phyloP scores from a whole-genome alignment of 2,329 filamentous ascomycete genomes.

The Delphinella strobiligena region DNA sequence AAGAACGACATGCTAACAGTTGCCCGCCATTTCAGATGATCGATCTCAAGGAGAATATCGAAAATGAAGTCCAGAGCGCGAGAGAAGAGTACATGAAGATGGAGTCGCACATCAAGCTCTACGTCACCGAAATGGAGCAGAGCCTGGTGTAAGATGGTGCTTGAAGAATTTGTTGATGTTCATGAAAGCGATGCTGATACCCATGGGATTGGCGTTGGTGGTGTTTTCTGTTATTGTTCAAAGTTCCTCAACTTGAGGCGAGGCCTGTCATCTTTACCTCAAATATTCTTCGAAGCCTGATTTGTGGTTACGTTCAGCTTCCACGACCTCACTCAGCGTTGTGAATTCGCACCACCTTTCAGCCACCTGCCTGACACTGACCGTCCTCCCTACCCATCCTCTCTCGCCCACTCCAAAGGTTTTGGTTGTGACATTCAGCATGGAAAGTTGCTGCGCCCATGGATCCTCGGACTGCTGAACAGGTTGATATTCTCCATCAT shows the following conservation, averaged over 20 bases:
- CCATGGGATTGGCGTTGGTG: too few species aligned
- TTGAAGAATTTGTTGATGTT: too few species aligned
- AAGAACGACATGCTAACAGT: slow-evolving; percentile 14
- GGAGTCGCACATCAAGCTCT: slow-evolving; percentile 92
- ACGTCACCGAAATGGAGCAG: slow-evolving; percentile 99
- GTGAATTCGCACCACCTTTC: slow-evolving; percentile 31
- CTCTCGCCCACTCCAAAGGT: slow-evolving; percentile 25
- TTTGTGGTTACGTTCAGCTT: not conserved
- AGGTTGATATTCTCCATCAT: too few species aligned
- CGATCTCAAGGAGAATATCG: slow-evolving; percentile 94
- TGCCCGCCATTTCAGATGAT: slow-evolving; percentile 61
- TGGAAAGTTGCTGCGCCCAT: slow-evolving; percentile 36
- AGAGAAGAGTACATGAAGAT: slow-evolving; percentile 95
- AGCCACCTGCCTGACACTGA: slow-evolving; percentile 29
- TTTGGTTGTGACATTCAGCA: slow-evolving; percentile 35
- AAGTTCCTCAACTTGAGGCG: too few species aligned
- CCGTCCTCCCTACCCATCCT: slow-evolving; percentile 37
- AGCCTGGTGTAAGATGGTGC: slow-evolving; percentile 46
- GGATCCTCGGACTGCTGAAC: too few species aligned
- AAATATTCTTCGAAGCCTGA: too few species aligned
- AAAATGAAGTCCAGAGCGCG: slow-evolving; percentile 80
- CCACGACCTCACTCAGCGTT: slow-evolving; percentile 2
- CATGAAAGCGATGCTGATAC: too few species aligned
- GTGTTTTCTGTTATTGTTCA: too few species aligned
- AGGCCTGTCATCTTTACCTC: too few species aligned